Evolutionary conservation across 2,329 filamentous ascomycete genomes (phyloP).

Genomic region (Tympanopsis confertula): DNA sequence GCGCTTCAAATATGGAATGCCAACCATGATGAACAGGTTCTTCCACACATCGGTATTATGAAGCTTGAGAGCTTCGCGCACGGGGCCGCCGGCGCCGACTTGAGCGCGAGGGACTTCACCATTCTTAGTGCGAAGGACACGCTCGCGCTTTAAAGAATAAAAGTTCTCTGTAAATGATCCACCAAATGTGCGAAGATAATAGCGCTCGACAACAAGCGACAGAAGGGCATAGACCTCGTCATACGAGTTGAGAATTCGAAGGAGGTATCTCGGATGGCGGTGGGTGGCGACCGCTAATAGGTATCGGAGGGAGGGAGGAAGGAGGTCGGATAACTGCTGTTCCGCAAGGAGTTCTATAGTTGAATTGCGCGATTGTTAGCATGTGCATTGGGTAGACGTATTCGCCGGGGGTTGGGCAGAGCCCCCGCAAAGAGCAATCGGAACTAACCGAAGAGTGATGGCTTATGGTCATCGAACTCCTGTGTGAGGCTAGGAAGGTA

Average conservation of each 20-base stretch:
- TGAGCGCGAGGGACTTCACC: not conserved
- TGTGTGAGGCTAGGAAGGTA: too few relatives aligned
- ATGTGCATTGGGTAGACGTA: too few relatives aligned
- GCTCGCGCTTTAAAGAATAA: not conserved
- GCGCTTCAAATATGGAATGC: not conserved
- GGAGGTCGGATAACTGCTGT: too few relatives aligned
- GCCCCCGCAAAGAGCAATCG: too few relatives aligned
- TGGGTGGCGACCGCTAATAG: not conserved
- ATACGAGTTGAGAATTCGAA: not conserved
- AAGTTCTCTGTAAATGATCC: not conserved
- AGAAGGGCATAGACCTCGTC: not conserved
- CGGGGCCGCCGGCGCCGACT: not conserved
- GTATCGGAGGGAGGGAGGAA: not conserved
- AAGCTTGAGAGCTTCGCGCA: not conserved
- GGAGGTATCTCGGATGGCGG: not conserved
- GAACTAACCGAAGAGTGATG: too few relatives aligned
- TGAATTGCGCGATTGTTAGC: too few relatives aligned
- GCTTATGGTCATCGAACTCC: too few relatives aligned
- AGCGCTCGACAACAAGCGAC: not conserved
- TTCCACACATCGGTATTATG: not conserved
- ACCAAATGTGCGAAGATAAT: not conserved
- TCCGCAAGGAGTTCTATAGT: not conserved
- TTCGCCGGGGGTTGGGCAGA: too few relatives aligned
- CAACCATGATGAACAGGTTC: not conserved
- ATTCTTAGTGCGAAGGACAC: not conserved